Percentiles rank a stretch among this genome's conserved stretches.
Conservation (phyloP, 1,284 basidiomycete species). For the Pseudozyma pruni region DNA sequence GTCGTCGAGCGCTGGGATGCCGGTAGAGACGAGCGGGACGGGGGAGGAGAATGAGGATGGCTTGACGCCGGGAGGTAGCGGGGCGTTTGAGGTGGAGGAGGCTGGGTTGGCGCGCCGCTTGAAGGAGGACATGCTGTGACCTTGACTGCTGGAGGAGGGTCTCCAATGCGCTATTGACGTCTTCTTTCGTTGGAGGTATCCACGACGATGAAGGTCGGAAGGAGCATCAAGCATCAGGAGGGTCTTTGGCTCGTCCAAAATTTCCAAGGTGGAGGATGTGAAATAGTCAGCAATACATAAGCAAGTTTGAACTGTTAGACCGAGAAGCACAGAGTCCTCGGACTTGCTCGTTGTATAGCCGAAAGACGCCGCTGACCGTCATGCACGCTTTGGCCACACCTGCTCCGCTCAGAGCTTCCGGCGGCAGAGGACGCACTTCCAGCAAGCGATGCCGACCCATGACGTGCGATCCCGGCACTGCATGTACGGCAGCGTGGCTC, state of each 20-base stretch:
- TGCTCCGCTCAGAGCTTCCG: not conserved
- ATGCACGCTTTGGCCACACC: conserved; percentile 1
- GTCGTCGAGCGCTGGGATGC: conserved; percentile 94
- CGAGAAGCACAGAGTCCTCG: too few species aligned
- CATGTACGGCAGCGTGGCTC: too few species aligned
- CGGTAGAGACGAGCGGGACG: conserved; percentile 81
- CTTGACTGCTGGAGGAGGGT: too few species aligned
- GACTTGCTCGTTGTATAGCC: conserved; percentile 25
- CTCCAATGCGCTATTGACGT: too few species aligned
- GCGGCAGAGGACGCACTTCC: too few species aligned
- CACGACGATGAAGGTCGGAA: too few species aligned
- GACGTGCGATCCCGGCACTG: too few species aligned
- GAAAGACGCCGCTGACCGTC: not conserved
- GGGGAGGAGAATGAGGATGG: conserved; percentile 75
- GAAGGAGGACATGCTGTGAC: conserved; percentile 76
- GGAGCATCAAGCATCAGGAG: not conserved
- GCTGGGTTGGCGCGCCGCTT: conserved; percentile 73
- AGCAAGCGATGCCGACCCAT: too few species aligned
- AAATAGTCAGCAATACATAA: conserved; percentile 15
- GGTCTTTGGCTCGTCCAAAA: not conserved
- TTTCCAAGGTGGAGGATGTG: conserved; percentile 23
- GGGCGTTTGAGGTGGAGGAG: conserved; percentile 60
- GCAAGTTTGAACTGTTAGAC: not conserved
- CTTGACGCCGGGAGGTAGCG: conserved; percentile 73
- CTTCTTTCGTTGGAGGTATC: too few species aligned